These are phyloP conservation scores for Postia placenta DNA, from an alignment of 768 basidiomycete genomes.

Conservation along the genomic window DNA sequence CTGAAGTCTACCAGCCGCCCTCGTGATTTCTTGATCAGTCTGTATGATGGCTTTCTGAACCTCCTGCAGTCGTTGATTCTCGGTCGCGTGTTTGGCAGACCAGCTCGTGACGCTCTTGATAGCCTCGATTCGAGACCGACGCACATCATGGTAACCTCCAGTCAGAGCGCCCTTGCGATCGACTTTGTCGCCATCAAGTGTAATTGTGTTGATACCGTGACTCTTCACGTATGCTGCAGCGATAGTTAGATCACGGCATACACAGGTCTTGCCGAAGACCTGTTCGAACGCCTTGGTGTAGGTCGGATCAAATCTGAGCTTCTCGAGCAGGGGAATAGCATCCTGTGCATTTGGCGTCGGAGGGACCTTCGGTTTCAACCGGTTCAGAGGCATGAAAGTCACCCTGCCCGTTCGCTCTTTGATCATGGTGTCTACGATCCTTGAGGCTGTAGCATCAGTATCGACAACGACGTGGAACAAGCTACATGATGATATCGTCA, in stretches of 20 bases:
- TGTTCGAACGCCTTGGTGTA: slow-evolving; percentile 89
- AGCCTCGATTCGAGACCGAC: slow-evolving; percentile 84
- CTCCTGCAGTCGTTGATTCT: slow-evolving; percentile 59
- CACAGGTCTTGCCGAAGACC: slow-evolving; percentile 96
- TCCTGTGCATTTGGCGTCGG: slow-evolving; percentile 67
- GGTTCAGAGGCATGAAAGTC: slow-evolving; percentile 97
- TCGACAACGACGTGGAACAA: slow-evolving; percentile 98
- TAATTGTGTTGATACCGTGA: slow-evolving; percentile 95
- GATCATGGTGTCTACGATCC: slow-evolving; percentile 90
- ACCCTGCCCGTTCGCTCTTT: slow-evolving; percentile 91
- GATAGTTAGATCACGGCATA: slow-evolving; percentile 87
- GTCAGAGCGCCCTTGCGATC: slow-evolving; percentile 95
- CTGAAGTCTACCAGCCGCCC: slow-evolving; percentile 64
- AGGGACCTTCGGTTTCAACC: slow-evolving; percentile 72
- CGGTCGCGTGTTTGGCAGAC: slow-evolving; percentile 64
- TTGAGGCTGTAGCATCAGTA: slow-evolving; percentile 87
- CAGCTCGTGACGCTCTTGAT: slow-evolving; percentile 73
- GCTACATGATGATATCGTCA: slow-evolving; percentile 34
- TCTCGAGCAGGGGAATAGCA: slow-evolving; percentile 75
- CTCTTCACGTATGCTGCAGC: slow-evolving; percentile 93
- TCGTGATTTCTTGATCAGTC: slow-evolving; percentile 85
- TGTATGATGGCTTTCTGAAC: slow-evolving; percentile 64
- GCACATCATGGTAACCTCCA: slow-evolving; percentile 92
- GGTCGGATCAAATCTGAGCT: slow-evolving; percentile 66
- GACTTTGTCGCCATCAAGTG: slow-evolving; percentile 94